These are phyloP conservation scores for Hymenotorrendiella dingleyae DNA, from an alignment of 2,329 filamentous ascomycete genomes.

Conservation along the genomic window DNA sequence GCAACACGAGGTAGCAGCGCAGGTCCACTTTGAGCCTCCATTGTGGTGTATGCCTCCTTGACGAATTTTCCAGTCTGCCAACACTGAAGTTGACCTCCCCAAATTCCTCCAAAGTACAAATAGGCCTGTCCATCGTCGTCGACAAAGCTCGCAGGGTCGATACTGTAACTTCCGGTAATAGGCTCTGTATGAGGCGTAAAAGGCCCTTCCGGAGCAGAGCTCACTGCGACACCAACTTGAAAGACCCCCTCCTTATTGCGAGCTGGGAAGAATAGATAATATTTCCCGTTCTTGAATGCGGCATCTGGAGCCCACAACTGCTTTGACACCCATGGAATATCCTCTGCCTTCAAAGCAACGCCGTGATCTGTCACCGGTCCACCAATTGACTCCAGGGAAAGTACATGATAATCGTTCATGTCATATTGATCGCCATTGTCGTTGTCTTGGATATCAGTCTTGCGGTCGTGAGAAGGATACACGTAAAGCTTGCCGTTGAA, in stretches of 20 bases:
- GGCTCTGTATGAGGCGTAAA: conserved; percentile 59
- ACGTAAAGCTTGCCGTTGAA: conserved; percentile 72
- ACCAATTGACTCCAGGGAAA: conserved; percentile 50
- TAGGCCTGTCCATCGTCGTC: conserved; percentile 64
- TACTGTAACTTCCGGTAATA: conserved; percentile 66
- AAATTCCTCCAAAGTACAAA: conserved; percentile 73
- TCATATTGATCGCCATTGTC: conserved; percentile 84
- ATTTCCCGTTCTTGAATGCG: conserved; percentile 61
- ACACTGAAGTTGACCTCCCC: conserved; percentile 77
- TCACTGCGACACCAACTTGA: conserved; percentile 66
- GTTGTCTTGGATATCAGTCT: conserved; percentile 69
- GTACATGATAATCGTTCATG: conserved; percentile 80
- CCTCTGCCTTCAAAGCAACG: conserved; percentile 55
- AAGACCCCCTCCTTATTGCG: conserved; percentile 65
- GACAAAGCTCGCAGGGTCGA: conserved; percentile 71
- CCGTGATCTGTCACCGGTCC: conserved; percentile 66
- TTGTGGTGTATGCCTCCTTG: conserved; percentile 44
- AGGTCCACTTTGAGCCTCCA: conserved; percentile 53
- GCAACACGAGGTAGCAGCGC: conserved; percentile 65
- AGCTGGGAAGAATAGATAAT: conserved; percentile 74
- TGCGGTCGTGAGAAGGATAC: conserved; percentile 75
- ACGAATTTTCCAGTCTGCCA: conserved; percentile 58
- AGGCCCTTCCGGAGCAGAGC: conserved; percentile 60
- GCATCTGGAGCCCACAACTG: conserved; percentile 80
- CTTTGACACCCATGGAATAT: conserved; percentile 71